phyloP scores from a whole-genome alignment of 176 grass and related monocot species.

The Canna indica region DNA sequence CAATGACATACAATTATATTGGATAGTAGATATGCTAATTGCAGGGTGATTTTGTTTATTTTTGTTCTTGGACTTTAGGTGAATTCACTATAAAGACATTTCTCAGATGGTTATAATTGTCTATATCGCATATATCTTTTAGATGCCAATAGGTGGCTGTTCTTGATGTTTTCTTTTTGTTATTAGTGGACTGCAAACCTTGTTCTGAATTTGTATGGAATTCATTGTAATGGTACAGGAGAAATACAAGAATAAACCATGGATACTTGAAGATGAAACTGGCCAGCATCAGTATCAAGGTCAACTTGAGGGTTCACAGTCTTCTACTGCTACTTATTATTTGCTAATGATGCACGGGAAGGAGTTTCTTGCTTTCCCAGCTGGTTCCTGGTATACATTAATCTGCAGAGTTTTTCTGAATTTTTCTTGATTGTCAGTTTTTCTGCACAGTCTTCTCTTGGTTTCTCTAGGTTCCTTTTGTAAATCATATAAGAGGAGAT shows the following conservation, averaged over 20 bases:
- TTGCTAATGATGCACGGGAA: conserved; percentile 45
- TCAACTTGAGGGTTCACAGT: conserved; percentile 54
- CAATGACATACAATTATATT: neutral
- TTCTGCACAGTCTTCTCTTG: neutral
- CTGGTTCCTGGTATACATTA: conserved; percentile 62
- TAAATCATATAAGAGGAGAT: neutral
- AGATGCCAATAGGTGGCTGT: neutral
- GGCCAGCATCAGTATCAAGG: conserved; percentile 64
- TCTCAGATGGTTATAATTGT: neutral
- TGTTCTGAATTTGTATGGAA: conserved; percentile 12
- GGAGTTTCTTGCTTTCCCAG: conserved; percentile 54
- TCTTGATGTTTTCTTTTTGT: neutral
- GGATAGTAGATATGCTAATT: neutral
- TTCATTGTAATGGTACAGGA: conserved; percentile 40
- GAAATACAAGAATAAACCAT: conserved; percentile 58
- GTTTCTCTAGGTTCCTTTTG: neutral
- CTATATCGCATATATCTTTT: neutral
- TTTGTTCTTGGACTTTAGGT: neutral
- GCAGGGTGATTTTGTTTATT: neutral
- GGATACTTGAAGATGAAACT: conserved; percentile 82
- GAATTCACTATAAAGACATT: neutral
- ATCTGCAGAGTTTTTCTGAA: neutral
- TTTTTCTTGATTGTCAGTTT: neutral
- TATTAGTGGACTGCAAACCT: neutral
- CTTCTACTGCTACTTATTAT: conserved; percentile 69